These are phyloP conservation scores for Saururus chinensis DNA, from an alignment of 164 flowering plant species.

Conservation along the genomic window DNA sequence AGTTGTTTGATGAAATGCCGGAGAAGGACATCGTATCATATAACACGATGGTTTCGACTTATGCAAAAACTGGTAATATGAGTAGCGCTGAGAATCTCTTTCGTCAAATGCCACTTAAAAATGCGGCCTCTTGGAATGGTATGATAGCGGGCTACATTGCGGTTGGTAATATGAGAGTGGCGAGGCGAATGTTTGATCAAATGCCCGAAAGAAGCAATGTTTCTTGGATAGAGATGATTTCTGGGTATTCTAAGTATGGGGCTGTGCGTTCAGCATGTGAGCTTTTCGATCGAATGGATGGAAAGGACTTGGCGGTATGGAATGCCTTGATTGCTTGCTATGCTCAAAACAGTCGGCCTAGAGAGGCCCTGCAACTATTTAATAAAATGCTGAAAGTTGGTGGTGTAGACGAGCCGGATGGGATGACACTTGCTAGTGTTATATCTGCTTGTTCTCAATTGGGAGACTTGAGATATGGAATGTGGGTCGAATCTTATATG, in stretches of 20 bases:
- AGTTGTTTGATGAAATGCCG: constrained; percentile 26
- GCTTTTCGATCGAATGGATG: constrained; percentile 16
- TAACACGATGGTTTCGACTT: constrained; percentile 35
- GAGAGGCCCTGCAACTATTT: constrained; percentile 31
- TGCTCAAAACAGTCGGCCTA: constrained; percentile 28
- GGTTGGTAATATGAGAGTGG: constrained; percentile 19
- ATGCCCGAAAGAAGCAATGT: constrained; percentile 33
- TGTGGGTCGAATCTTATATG: constrained; percentile 22
- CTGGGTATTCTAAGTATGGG: constrained; percentile 30
- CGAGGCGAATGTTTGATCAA: constrained; percentile 23
- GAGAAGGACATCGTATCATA: constrained; percentile 28
- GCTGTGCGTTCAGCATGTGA: constrained; percentile 22
- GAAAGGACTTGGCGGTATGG: constrained; percentile 19
- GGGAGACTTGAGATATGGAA: constrained; percentile 25
- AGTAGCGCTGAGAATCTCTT: constrained; percentile 21
- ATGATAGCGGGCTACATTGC: constrained; percentile 27
- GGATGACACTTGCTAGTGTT: constrained; percentile 30
- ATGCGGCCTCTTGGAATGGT: constrained; percentile 35
- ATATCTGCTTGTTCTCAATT: constrained; percentile 35
- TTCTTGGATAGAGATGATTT: constrained; percentile 33
- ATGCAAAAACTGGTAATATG: constrained; percentile 22
- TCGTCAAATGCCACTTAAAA: constrained; percentile 25
- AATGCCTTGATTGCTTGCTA: constrained; percentile 43
- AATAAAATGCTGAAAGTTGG: constrained; percentile 19
- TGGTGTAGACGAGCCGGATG: constrained; percentile 17